Evolutionary conservation across 345 rosid genomes (phyloP), one percentile per base, ranked within the genome.

Genomic region (Adansonia digitata): DNA sequence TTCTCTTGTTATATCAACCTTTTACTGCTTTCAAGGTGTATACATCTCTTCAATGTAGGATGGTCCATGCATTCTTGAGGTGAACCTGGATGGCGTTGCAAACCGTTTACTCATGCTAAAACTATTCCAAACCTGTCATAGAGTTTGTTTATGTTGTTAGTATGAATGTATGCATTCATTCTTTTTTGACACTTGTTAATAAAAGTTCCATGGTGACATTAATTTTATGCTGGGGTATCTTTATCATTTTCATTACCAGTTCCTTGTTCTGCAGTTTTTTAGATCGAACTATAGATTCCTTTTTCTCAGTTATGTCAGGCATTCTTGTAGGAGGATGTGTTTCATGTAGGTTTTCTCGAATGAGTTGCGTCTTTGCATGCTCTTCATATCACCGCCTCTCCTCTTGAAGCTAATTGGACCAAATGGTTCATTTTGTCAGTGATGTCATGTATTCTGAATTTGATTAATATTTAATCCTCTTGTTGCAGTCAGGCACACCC

Each of bases 401-500:
- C 31, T 48, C n/a, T 71, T 77, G 59, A 71, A 79, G 60, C 75
- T 82, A 40, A 66, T 74, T 31, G 55, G 64, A 72, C 69, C 26
- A 52, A 52, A 75, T 73, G 14, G 40, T 57, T 48, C 31, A 1
- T 53, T 64, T 76, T 55, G 55, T 63, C 12, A 14, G 56, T 45
- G 49, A 37, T 65, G 49, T n/a, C 48, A 43, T 43, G 72, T 18
- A 57, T 59, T 76, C 62, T 48, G 72, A 72, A 74, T 74, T n/a
- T 87, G 72, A 71, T 71, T 40, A 46, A 35, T 69, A 46, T 29
- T 43, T 65, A 45, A 31, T 60, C 75, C 51, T 77, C 77, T 77
- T 75, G 14, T 76, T 69, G 78, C 88, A 96, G 99, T 82, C 92
- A 71, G 82, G 84, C 43, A 72, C 92, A 67, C 75, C 91, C 65